Evolutionary conservation across 1,139 yeast species (phyloP).

Genomic region (Debaryomycetaceae sp.): DNA sequence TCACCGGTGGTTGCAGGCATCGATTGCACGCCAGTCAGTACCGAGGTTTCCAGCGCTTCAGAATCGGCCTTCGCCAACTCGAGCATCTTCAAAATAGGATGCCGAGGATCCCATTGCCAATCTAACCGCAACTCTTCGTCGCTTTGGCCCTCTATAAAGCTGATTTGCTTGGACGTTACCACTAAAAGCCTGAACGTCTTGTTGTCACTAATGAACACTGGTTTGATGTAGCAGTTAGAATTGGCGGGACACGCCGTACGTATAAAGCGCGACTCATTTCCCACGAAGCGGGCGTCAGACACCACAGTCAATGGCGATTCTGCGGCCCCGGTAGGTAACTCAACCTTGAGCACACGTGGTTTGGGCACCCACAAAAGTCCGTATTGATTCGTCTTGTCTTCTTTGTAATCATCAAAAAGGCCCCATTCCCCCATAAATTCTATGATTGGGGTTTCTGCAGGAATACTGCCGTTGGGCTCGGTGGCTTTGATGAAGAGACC

Average conservation of each 20-base stretch:
- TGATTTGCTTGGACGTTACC: slow-evolving; percentile 52
- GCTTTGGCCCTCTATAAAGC: slow-evolving; percentile 24
- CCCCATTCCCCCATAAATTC: slow-evolving; percentile 76
- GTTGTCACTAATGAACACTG: slow-evolving; percentile 45
- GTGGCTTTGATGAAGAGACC: slow-evolving; percentile 48
- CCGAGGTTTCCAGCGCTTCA: background rate
- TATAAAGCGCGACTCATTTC: slow-evolving; percentile 71
- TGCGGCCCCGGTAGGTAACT: slow-evolving; percentile 16
- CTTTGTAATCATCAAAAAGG: slow-evolving; percentile 55
- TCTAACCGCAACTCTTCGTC: slow-evolving; percentile 70
- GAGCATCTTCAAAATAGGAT: slow-evolving; percentile 63
- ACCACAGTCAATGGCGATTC: slow-evolving; percentile 42
- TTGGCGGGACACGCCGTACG: slow-evolving; percentile 62
- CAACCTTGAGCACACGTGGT: slow-evolving; percentile 59
- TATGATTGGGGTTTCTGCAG: slow-evolving; percentile 50
- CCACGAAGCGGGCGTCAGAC: slow-evolving; percentile 75
- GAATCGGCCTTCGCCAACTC: slow-evolving; percentile 13
- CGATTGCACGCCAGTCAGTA: background rate
- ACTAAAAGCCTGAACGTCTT: slow-evolving; percentile 52
- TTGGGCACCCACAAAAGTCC: slow-evolving; percentile 79
- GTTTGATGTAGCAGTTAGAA: slow-evolving; percentile 67
- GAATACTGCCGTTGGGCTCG: slow-evolving; percentile 18
- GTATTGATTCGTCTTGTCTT: slow-evolving; percentile 72
- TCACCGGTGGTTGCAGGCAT: too few relatives aligned
- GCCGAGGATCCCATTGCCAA: slow-evolving; percentile 86